Base-by-base conservation (phyloP, 352 stramenopile species). In the Globisporangium polare region DNA sequence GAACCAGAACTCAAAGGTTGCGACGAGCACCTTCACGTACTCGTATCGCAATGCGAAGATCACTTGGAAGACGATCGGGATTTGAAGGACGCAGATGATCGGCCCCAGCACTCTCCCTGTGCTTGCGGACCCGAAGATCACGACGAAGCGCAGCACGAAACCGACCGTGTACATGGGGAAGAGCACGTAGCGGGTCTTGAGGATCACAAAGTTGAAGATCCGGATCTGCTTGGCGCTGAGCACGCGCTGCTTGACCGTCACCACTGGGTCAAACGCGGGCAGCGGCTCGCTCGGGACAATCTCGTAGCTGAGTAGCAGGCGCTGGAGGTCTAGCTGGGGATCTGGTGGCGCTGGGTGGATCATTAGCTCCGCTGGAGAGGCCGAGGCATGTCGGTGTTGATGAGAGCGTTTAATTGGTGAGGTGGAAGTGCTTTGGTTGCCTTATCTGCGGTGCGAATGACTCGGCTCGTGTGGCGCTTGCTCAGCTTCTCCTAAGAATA, bases 1-100 rank as follows among this genome's bases (percentile, higher is more conserved):
- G 22, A 66, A 62, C 51, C 50, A 60, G 31, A 69, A 62, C 22
- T 69, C 51, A 35, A 62, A 69, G 12, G 58, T 66, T 10, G 10
- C 12, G 3, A 20, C n/a, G 22, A 66, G 37, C 27, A 69, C 33
- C 24, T 50, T 47, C 9, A 61, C 31, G 58, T 61, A 58, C 26
- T 61, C 63, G 26, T 43, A 51, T 9, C 58, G 63, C 22, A 66
- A 35, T 42, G 52, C n/a, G 2, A 62, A 46, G n/a, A 57, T 26
- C 8, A 66, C 58, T 24, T 57, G 35, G 22, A 52, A 27, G 7
- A 58, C 58, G 29, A 51, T 35, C 1, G 50, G 63, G 15, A 57
- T 42, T 26, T 66, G 57, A 1, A 69, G 15, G 17, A 43, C 42
- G 15, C 62, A 33, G 17, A 35, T 39, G 37, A 66, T 54, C 13